Conservation (phyloP, 2,329 filamentous ascomycete genomes). For the Botrytis aclada region DNA sequence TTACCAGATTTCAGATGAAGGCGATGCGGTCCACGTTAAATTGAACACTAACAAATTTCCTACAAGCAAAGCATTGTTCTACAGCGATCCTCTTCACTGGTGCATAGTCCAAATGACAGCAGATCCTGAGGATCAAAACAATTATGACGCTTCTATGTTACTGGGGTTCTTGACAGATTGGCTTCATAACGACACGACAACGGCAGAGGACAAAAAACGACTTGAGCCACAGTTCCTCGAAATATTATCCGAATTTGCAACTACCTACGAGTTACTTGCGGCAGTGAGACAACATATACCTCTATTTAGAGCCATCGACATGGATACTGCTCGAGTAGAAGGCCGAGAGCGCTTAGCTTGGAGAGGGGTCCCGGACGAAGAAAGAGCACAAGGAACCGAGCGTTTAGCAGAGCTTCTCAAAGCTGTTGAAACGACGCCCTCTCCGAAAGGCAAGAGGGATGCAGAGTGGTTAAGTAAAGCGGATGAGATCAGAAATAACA, state of each 20-base stretch:
- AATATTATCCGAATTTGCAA: too few relatives aligned
- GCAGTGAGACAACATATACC: too few relatives aligned
- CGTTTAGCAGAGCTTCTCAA: background rate
- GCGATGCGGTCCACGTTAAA: too few relatives aligned
- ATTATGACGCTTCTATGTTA: background rate
- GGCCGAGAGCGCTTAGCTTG: background rate
- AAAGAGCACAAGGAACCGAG: background rate
- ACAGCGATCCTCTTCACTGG: too few relatives aligned
- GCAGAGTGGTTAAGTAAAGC: background rate
- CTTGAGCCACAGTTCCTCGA: background rate
- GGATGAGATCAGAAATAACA: background rate
- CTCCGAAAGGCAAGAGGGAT: background rate
- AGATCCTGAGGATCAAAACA: too few relatives aligned
- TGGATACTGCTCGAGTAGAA: background rate
- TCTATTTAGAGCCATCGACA: background rate
- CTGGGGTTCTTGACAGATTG: background rate
- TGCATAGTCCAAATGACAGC: too few relatives aligned
- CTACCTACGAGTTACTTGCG: too few relatives aligned
- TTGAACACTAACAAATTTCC: too few relatives aligned
- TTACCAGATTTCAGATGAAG: too few relatives aligned
- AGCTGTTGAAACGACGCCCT: background rate
- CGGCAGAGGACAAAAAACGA: background rate
- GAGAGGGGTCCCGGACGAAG: background rate
- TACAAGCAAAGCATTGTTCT: too few relatives aligned
- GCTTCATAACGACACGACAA: background rate